A percentile compares a stretch with the other conserved stretches of the same genome.
Conservation (phyloP, 2,329 filamentous ascomycete species). For the Talaromyces sp. region DNA sequence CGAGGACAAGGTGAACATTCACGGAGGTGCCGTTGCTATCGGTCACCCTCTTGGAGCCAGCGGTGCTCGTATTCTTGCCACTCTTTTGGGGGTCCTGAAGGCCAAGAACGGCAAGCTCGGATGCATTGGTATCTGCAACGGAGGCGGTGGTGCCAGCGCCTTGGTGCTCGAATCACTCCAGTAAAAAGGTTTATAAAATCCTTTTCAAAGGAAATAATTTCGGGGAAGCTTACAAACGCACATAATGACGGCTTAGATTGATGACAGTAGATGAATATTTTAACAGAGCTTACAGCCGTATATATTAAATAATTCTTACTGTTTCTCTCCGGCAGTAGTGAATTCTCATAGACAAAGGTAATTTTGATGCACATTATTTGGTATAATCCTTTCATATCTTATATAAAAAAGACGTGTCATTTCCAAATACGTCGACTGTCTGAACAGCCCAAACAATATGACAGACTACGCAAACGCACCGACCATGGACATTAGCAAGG, state of each 20-base stretch:
- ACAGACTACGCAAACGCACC: constrained; percentile 55
- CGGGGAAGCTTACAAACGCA: neutral
- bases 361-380: neutral
- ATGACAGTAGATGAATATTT: neutral
- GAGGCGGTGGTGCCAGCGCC: constrained; percentile 89
- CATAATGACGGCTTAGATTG: neutral
- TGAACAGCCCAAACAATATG: neutral
- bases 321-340: neutral
- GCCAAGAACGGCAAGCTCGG: constrained; percentile 93
- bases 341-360: no score
- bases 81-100: constrained; percentile 78
- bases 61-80: constrained; percentile 88
- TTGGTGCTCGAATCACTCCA: constrained; percentile 70
- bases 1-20: constrained; percentile 87
- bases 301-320: neutral
- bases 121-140: constrained; percentile 94
- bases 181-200: constrained; percentile 18
- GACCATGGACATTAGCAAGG: constrained; percentile 60
- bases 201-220: neutral
- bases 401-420: neutral
- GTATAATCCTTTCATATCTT: neutral
- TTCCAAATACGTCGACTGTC: neutral
- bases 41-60: constrained; percentile 89
- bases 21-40: constrained; percentile 89
- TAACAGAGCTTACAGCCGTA: neutral